Percentiles rank a stretch among this genome's conserved stretches.
These are phyloP conservation scores for Pilasporangium apinafurcum DNA, from an alignment of 352 stramenopile species.

Conservation along the genomic window DNA sequence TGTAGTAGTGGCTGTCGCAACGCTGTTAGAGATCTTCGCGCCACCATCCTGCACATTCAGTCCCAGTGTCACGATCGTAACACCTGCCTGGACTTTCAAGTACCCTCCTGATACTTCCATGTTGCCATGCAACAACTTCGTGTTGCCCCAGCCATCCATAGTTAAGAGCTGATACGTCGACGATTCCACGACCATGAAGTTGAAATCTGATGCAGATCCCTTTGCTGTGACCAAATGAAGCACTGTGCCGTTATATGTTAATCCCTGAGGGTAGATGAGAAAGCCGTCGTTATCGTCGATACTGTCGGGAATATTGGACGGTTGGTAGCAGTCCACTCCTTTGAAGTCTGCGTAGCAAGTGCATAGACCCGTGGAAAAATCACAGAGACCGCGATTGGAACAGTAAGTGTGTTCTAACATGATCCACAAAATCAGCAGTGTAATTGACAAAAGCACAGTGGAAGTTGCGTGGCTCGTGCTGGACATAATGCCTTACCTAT, in stretches of 20 bases:
- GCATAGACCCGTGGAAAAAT: conserved; percentile 62
- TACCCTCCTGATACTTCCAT: conserved; percentile 46
- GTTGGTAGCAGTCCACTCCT: conserved; percentile 59
- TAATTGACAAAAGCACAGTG: no score
- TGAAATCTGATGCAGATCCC: conserved; percentile 45
- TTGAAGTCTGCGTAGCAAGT: conserved; percentile 75
- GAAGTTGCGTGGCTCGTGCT: no score
- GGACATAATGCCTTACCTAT: conserved; percentile 40
- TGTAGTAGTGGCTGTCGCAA: conserved; percentile 6
- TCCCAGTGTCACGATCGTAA: conserved; percentile 23
- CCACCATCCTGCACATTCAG: conserved; percentile 27
- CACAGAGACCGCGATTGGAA: conserved; percentile 71
- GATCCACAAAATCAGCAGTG: background rate
- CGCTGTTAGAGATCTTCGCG: conserved; percentile 22
- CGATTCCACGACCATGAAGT: conserved; percentile 54
- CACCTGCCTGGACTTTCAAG: conserved; percentile 31
- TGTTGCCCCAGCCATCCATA: conserved; percentile 50
- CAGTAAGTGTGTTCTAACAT: conserved; percentile 70
- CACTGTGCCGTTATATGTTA: conserved; percentile 47
- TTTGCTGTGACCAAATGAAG: conserved; percentile 62
- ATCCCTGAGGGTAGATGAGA: conserved; percentile 49
- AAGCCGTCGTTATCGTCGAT: conserved; percentile 70
- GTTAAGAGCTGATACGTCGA: conserved; percentile 32
- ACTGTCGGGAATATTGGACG: conserved; percentile 54
- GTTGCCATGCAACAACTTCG: conserved; percentile 36